Base-by-base conservation (phyloP, 2,329 filamentous ascomycete genomes). In the Fusarium sp. region DNA sequence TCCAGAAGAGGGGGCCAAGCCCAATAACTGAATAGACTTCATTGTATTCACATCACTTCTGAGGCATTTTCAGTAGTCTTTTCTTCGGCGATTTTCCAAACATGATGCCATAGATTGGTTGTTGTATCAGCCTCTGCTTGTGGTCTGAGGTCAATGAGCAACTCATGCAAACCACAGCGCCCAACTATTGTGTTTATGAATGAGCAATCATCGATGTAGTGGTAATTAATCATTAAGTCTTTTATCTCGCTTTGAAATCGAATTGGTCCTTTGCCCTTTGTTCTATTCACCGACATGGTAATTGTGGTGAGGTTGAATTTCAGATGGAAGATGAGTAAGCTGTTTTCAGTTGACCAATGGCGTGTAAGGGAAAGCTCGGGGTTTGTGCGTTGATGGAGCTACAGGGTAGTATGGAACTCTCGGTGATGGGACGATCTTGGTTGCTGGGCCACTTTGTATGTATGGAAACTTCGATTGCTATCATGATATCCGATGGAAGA, bases 341-440 rank as follows among this genome's bases (percentile, higher is more conserved):
- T 27, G 9, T 16, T n/a, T 18, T 14, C n/a, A 7, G 29, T 22
- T 66, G 56, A 45, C 64, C 64, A 68, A 68, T 68, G 29, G 62
- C 62, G 64, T 68, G 50, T 68, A 62, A 68, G 46, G 42, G 27
- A 66, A 44, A 16, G 22, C 12, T 20, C 9, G 14, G 34, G 25
- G 25, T 20, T 27, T 52, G 22, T 44, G 15, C 22, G 22, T 29
- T 29, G 34, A 27, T n/a, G 14, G 20, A 27, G 24, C 50, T 53
- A 43, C 50, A 53, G 50, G 50, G 50, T 53, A 53, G 14, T 18
- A 38, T n/a, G 18, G 18, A 22, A 16, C 9, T 20, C 27, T 22
- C 4, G 8, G 18, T 29, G 50, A 42, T 20, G 24, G 32, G 32
- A 29, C 14, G 18, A 20, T 14, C 8, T 20, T 29, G 34, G 32